A percentile compares a stretch with the other conserved stretches of the same genome.
Evolutionary conservation across 805 yeast genomes (phyloP).

Genomic region (Novakomyces olei): DNA sequence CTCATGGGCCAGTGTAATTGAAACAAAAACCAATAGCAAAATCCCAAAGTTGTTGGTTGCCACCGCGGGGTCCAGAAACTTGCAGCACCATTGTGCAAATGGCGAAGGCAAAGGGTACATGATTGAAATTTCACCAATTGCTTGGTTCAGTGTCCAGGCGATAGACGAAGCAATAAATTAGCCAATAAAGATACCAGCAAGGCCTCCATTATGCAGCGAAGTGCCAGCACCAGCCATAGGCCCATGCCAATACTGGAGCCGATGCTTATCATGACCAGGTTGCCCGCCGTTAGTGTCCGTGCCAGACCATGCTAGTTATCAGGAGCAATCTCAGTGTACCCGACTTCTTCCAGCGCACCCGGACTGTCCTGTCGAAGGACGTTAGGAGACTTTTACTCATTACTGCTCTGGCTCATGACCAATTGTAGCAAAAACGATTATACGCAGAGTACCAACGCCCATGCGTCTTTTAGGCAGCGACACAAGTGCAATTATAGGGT

Average conservation of each 20-base stretch:
- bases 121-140: not conserved
- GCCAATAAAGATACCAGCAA: slow-evolving; percentile 16
- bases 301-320: too few species aligned
- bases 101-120: not conserved
- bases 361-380: too few species aligned
- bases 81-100: not conserved
- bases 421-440: too few species aligned
- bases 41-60: too few species aligned
- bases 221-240: slow-evolving; percentile 20
- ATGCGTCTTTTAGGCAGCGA: too few species aligned
- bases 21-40: not conserved
- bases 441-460: too few species aligned
- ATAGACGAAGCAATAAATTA: not conserved
- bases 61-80: not conserved
- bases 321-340: too few species aligned
- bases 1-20: not conserved
- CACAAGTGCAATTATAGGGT: too few species aligned
- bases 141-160: not conserved
- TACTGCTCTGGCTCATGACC: too few species aligned
- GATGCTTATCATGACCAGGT: not conserved
- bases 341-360: too few species aligned
- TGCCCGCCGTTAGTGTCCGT: too few species aligned
- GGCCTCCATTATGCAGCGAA: slow-evolving; percentile 17
- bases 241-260: slow-evolving; percentile 8
- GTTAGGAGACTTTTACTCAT: too few species aligned